Percentiles rank a stretch among this genome's conserved stretches.
Evolutionary conservation across 2,329 filamentous ascomycete species (phyloP).

Genomic region (Helotiales sp.): DNA sequence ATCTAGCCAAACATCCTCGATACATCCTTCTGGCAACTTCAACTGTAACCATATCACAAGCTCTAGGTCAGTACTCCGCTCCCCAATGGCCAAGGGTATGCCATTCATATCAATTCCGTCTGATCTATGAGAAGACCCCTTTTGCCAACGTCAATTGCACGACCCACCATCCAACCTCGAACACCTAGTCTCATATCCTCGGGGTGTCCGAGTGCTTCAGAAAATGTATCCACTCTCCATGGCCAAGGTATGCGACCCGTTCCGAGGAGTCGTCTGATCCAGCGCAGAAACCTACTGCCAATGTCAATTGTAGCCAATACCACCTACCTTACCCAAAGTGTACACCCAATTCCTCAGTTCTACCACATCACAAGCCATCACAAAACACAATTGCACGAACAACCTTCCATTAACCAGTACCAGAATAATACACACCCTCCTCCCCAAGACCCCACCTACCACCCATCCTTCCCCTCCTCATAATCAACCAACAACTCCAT

Average conservation of each 20-base stretch:
- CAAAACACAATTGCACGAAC: neutral
- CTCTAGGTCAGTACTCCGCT: no score
- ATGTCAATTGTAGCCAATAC: neutral
- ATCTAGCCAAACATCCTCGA: no score
- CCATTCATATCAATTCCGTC: no score
- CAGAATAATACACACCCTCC: conserved; percentile 5
- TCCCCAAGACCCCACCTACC: conserved; percentile 17
- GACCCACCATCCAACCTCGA: no score
- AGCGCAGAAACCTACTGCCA: neutral
- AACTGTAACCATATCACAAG: no score
- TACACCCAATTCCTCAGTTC: neutral
- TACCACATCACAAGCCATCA: neutral
- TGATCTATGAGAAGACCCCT: no score
- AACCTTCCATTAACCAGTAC: conserved; percentile 1
- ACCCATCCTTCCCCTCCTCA: conserved; percentile 26
- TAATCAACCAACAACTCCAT: conserved; percentile 66
- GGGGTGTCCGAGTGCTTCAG: no score
- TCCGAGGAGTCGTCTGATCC: neutral
- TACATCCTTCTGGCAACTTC: no score
- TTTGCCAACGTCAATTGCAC: no score
- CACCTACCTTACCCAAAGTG: neutral
- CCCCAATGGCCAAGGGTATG: no score
- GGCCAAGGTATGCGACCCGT: neutral
- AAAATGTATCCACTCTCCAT: no score
- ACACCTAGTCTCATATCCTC: no score